Conservation (phyloP, 306 rosid genomes). For the Cucurbita pepo region DNA sequence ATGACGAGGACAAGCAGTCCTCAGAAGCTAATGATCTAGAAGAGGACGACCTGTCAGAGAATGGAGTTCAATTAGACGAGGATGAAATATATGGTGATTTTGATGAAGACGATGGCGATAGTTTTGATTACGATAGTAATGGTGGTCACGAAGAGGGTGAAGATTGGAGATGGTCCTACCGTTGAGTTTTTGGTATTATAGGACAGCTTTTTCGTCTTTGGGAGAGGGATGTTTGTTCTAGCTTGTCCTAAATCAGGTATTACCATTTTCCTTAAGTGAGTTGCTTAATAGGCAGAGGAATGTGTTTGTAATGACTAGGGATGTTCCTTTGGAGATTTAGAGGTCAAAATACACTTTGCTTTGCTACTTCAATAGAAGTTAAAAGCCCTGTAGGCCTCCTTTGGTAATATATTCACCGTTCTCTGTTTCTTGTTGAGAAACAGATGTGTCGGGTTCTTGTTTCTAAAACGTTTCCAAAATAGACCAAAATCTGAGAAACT, state of each 20-base stretch:
- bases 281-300: background rate
- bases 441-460: background rate
- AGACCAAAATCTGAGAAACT: background rate
- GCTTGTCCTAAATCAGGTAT: background rate
- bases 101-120: background rate
- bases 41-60: constrained; percentile 4
- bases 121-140: constrained; percentile 9
- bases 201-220: background rate
- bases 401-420: background rate
- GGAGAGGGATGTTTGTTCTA: background rate
- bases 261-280: background rate
- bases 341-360: background rate
- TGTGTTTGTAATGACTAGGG: background rate
- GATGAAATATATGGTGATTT: constrained; percentile 20
- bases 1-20: constrained; percentile 10
- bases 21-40: constrained; percentile 16
- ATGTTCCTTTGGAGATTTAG: background rate
- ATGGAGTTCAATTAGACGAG: constrained; percentile 15
- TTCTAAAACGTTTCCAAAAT: too few species aligned
- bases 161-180: constrained; percentile 24
- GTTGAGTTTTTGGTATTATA: constrained; percentile 7
- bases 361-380: background rate
- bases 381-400: background rate
- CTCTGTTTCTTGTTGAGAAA: too few species aligned
- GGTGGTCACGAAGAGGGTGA: constrained; percentile 10